phyloP scores from a whole-genome alignment of 2,329 filamentous ascomycete genomes.

The Venturia effusa region DNA sequence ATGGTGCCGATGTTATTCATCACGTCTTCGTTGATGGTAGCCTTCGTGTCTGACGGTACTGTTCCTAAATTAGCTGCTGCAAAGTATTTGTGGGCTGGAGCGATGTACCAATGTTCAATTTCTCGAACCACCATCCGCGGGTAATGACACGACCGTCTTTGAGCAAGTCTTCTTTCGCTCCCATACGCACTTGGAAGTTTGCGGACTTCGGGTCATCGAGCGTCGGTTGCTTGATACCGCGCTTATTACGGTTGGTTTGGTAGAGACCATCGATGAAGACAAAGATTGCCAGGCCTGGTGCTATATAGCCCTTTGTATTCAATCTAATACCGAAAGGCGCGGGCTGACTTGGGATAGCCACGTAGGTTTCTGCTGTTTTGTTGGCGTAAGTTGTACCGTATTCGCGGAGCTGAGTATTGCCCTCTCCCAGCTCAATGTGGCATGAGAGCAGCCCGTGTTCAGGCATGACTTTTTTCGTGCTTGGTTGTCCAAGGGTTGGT shows the following conservation, averaged over 20 bases:
- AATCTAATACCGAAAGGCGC: slow-evolving; percentile 39
- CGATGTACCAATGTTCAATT: slow-evolving; percentile 35
- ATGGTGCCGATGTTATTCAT: slow-evolving; percentile 35
- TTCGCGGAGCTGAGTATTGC: slow-evolving; percentile 35
- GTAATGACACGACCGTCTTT: slow-evolving; percentile 37
- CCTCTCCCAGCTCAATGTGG: slow-evolving; percentile 37
- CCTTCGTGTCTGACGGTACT: slow-evolving; percentile 29
- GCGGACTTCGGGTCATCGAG: slow-evolving; percentile 20
- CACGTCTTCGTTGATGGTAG: slow-evolving; percentile 22
- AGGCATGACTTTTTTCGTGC: slow-evolving; percentile 33
- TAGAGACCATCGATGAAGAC: slow-evolving; percentile 48
- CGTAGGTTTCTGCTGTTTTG: slow-evolving; percentile 40
- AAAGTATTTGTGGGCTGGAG: not conserved
- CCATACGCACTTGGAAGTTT: slow-evolving; percentile 37
- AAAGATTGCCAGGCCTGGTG: slow-evolving; percentile 41
- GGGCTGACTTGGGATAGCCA: slow-evolving; percentile 37
- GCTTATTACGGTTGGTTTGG: slow-evolving; percentile 45
- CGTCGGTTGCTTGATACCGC: slow-evolving; percentile 26
- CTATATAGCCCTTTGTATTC: slow-evolving; percentile 39
- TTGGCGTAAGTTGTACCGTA: slow-evolving; percentile 40
- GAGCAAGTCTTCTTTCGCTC: slow-evolving; percentile 43
- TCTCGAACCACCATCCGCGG: slow-evolving; percentile 42
- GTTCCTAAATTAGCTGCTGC: slow-evolving; percentile 15
- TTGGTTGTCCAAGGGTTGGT: not conserved
- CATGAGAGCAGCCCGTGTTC: slow-evolving; percentile 42